Base-by-base conservation (phyloP, 441 rosid species). In the Breynia disticha region DNA sequence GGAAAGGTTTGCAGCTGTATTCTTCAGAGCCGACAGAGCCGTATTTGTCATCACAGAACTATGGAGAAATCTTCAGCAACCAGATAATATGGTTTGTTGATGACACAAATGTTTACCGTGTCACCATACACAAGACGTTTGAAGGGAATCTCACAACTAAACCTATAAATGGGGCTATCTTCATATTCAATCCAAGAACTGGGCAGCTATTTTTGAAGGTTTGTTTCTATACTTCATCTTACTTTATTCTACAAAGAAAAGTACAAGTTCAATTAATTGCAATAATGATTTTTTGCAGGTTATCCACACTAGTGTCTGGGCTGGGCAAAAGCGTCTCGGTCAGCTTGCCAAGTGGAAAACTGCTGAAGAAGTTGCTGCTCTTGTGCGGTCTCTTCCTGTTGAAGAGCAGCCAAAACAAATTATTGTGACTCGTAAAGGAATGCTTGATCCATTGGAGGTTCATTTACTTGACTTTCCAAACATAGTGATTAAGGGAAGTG, bases 21-120 rank as follows among this genome's bases (percentile, higher is more conserved):
- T 89, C 99, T 49, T 94, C 99, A 56, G 99, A 89, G 79, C 97
- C 99, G 51, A 94, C 99, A 7, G 99, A 94, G 62, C 99, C 96
- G 10, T 79, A 94, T 68, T 50, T 94, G 66, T 94, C 99, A 57
- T 94, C 99, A 48, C 99, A 94, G 70, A 94, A 94, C 61, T 94
- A 94, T 57, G 99, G 97, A 21, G 97, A 94, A 69, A 89, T 94
- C 63, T 94, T 94, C 75, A 89, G 99, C 75, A 94, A 94, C 66
- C 99, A 94, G 62, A 87, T 89, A 19, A 93, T 93, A 68, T 93
- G 97, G 97, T 93, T 93, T 66, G 93, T 93, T 62, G 99, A 93
- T 65, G 99, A 94, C 62, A 93, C 96, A 11, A 93, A 89, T 69
- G 97, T 93, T 54, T 93, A 93, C 56, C 96, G 97, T 59, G 99